phyloP scores from a whole-genome alignment of 1,284 basidiomycete genomes.

The Sanghuangporus weigelae region DNA sequence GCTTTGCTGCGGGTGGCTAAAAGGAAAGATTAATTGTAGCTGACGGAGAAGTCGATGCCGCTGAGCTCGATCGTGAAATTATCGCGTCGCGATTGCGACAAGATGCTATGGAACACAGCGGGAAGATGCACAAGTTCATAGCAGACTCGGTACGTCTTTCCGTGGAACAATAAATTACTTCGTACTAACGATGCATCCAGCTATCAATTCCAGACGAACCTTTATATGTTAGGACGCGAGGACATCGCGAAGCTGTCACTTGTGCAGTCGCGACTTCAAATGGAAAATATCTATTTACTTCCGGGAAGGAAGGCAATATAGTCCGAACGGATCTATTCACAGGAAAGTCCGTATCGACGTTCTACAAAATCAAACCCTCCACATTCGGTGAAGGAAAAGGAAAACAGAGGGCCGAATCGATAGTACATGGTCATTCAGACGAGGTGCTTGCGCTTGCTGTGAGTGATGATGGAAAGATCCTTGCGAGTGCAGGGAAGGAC shows the following conservation, averaged over 20 bases:
- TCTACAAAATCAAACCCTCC: conserved; percentile 50
- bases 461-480: conserved; percentile 78
- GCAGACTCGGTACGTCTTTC: conserved; percentile 54
- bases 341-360: conserved; percentile 52
- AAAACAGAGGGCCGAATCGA: conserved; percentile 43
- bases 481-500: conserved; percentile 88
- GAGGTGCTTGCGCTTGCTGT: conserved; percentile 81
- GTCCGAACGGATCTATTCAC: conserved; percentile 73
- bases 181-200: conserved; percentile 31
- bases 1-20: neutral
- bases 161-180: neutral
- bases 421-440: conserved; percentile 76
- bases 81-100: conserved; percentile 87
- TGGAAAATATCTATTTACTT: conserved; percentile 67
- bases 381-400: conserved; percentile 45
- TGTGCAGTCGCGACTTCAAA: conserved; percentile 69
- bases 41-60: conserved; percentile 88
- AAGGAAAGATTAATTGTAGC: conserved; percentile 32
- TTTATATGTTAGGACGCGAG: conserved; percentile 53
- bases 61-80: conserved; percentile 88
- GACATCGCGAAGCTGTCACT: conserved; percentile 75
- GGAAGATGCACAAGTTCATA: conserved; percentile 80
- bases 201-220: conserved; percentile 42
- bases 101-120: conserved; percentile 82
- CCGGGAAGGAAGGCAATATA: conserved; percentile 84